phyloP scores from a whole-genome alignment of 345 rosid genomes.

The Brassica cretica region DNA sequence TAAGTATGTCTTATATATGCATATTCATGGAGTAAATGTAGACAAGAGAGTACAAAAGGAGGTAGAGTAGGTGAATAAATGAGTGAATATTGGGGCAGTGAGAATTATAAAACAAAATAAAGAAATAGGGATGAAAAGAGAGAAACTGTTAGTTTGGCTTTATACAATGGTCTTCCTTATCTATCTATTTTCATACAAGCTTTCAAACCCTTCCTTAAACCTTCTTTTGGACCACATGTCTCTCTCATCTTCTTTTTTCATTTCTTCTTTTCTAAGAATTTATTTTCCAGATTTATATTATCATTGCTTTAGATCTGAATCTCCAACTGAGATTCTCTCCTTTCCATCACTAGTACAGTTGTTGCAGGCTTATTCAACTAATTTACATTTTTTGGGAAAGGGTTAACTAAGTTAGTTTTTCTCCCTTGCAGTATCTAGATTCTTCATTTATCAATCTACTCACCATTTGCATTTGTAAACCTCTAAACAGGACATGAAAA shows the following conservation, averaged over 20 bases:
- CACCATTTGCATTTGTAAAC: background rate
- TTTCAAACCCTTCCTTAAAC: conserved; percentile 44
- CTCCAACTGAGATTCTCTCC: conserved; percentile 61
- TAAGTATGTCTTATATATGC: background rate
- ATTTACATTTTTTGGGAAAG: background rate
- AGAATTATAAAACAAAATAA: background rate
- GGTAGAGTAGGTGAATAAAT: conserved; percentile 47
- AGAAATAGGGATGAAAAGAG: background rate
- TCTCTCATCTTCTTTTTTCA: conserved; percentile 3
- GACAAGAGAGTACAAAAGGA: conserved; percentile 27
- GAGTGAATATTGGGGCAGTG: conserved; percentile 33
- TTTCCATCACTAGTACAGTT: conserved; percentile 35
- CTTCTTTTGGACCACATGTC: conserved; percentile 39
- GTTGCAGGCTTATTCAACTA: conserved; percentile 27
- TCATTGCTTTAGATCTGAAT: conserved; percentile 61
- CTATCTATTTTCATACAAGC: conserved; percentile 45
- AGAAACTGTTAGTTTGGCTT: conserved; percentile 70
- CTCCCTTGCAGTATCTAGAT: background rate
- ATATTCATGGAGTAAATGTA: conserved; percentile 21
- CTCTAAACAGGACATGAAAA: background rate
- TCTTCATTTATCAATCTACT: background rate
- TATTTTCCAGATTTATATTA: conserved; percentile 33
- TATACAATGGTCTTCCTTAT: conserved; percentile 56
- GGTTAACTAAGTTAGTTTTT: background rate
- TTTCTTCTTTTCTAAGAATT: conserved; percentile 26